A percentile compares a stretch with the other conserved stretches of the same genome.
These are phyloP conservation scores for Pythium brachiatum DNA, from an alignment of 352 stramenopile genomes.

Conservation along the genomic window DNA sequence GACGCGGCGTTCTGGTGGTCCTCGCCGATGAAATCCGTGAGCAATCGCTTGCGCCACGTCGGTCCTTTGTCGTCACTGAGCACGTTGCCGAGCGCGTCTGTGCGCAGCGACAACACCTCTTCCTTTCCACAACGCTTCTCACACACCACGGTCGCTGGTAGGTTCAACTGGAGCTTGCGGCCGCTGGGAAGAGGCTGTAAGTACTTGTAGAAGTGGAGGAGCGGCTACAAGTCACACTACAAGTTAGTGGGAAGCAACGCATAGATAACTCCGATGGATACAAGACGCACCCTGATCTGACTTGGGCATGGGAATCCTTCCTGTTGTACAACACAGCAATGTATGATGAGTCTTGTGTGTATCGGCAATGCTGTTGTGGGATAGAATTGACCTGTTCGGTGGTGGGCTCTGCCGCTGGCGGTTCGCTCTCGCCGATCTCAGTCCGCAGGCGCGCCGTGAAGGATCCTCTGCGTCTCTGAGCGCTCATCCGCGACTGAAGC, in stretches of 20 bases:
- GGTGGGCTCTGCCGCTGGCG: background rate
- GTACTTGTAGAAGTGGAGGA: conserved; percentile 85
- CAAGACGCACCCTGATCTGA: conserved; percentile 32
- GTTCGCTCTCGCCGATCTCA: conserved; percentile 29
- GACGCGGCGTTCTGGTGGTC: conserved; percentile 18
- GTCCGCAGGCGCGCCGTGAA: conserved; percentile 47
- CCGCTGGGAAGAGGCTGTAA: conserved; percentile 55
- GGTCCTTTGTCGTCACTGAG: conserved; percentile 44
- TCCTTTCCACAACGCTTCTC: conserved; percentile 54
- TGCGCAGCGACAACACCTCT: conserved; percentile 56
- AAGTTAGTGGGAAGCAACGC: too few species aligned
- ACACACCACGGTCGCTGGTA: conserved; percentile 62
- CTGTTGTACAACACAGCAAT: background rate
- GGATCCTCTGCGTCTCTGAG: conserved; percentile 26
- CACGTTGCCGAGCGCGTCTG: conserved; percentile 44
- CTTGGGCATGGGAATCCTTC: conserved; percentile 32
- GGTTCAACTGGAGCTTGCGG: conserved; percentile 48
- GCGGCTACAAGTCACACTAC: conserved; percentile 29
- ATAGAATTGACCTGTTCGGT: background rate
- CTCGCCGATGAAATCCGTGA: conserved; percentile 35
- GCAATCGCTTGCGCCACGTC: conserved; percentile 61
- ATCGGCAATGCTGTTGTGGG: too few species aligned
- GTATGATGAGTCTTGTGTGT: too few species aligned
- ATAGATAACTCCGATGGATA: too few species aligned
- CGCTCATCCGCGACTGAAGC: background rate